phyloP scores from a whole-genome alignment of 1,139 yeast genomes.

The Nakaseomyces kungkrabaensis region DNA sequence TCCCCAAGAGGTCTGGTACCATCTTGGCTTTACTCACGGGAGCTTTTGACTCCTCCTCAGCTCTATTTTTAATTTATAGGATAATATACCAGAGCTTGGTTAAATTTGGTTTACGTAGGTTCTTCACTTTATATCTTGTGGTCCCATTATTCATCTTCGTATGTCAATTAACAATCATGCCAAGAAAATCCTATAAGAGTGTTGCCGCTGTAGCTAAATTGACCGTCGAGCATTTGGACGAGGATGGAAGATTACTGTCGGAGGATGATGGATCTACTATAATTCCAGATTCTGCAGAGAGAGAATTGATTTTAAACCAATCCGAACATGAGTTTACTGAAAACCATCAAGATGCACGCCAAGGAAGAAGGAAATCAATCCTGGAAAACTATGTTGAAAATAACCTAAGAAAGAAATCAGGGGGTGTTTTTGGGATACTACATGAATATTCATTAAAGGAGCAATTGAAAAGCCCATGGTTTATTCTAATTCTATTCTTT shows the following conservation, averaged over 20 bases:
- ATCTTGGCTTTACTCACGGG: slow-evolving; percentile 66
- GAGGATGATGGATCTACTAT: slow-evolving; percentile 29
- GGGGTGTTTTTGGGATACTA: slow-evolving; percentile 79
- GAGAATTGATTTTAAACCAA: slow-evolving; percentile 23
- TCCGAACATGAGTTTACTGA: slow-evolving; percentile 10
- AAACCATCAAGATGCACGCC: slow-evolving; percentile 3
- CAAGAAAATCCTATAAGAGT: slow-evolving; percentile 62
- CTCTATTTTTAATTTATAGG: slow-evolving; percentile 60
- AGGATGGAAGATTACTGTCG: slow-evolving; percentile 31
- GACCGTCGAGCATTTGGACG: slow-evolving; percentile 63
- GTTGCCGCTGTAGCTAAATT: slow-evolving; percentile 45
- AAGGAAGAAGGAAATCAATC: slow-evolving; percentile 35
- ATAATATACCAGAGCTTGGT: slow-evolving; percentile 42
- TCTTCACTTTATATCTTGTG: slow-evolving; percentile 55
- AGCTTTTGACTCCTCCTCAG: slow-evolving; percentile 69
- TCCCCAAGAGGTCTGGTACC: slow-evolving; percentile 63
- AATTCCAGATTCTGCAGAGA: slow-evolving; percentile 15
- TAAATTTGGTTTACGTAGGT: slow-evolving; percentile 36
- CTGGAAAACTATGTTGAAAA: slow-evolving; percentile 55
- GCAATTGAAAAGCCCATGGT: slow-evolving; percentile 74
- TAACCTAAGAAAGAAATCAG: slow-evolving; percentile 43
- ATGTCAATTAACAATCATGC: slow-evolving; percentile 75
- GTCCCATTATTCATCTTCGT: slow-evolving; percentile 67
- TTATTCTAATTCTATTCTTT: slow-evolving; percentile 61
- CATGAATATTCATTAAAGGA: slow-evolving; percentile 53